Evolutionary conservation across 495 filamentous ascomycete genomes (phyloP).

Genomic region (Viridothelium virens): DNA sequence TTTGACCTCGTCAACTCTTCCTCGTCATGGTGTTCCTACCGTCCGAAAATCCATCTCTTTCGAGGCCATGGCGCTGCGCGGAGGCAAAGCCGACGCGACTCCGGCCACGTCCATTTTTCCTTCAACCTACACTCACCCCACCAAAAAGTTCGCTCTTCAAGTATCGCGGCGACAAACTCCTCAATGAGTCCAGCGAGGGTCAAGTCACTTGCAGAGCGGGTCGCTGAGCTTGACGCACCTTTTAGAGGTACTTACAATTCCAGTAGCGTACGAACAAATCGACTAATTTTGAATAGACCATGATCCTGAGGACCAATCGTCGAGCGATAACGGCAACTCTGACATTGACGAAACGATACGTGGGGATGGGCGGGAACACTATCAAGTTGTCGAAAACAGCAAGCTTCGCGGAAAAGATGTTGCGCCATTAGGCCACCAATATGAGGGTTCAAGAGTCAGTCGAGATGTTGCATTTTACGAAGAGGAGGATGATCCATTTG

Average conservation of each 20-base stretch:
- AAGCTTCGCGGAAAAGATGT: conserved; percentile 69
- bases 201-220: conserved; percentile 51
- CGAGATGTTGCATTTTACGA: conserved; percentile 54
- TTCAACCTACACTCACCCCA: too few species aligned
- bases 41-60: too few species aligned
- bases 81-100: too few species aligned
- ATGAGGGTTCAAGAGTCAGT: conserved; percentile 70
- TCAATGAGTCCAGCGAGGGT: conserved; percentile 5
- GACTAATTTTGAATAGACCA: background rate
- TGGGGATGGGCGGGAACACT: conserved; percentile 67
- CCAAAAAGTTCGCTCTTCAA: background rate
- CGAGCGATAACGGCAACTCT: conserved; percentile 42
- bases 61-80: too few species aligned
- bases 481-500: conserved; percentile 38
- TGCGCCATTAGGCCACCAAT: conserved; percentile 65
- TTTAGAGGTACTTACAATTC: conserved; percentile 47
- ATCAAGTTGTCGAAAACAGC: conserved; percentile 74
- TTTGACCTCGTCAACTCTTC: too few species aligned
- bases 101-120: too few species aligned
- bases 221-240: conserved; percentile 57
- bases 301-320: conserved; percentile 8
- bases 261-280: background rate
- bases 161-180: background rate
- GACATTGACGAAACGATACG: conserved; percentile 40
- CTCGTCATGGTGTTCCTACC: too few species aligned